Percentiles rank a stretch among this genome's conserved stretches.
Conservation (phyloP, 257 asterid genomes). For the Capsicum pubescens region DNA sequence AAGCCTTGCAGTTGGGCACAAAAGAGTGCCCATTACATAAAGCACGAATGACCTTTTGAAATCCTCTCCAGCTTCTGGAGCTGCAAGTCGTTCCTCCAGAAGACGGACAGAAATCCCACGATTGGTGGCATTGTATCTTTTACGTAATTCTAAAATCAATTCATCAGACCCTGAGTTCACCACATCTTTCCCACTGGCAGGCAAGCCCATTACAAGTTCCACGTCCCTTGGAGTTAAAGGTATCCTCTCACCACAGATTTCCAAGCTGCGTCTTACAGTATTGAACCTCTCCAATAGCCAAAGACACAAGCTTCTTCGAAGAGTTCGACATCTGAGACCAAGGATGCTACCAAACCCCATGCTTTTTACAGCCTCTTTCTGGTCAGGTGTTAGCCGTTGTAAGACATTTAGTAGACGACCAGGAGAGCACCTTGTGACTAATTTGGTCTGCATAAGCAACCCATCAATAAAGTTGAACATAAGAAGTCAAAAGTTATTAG, state of each 20-base stretch:
- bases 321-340: slow-evolving; percentile 91
- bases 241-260: slow-evolving; percentile 89
- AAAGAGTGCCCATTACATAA: slow-evolving; percentile 88
- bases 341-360: slow-evolving; percentile 99
- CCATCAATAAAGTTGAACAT: slow-evolving; percentile 16
- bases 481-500: neutral
- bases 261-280: slow-evolving; percentile 86
- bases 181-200: slow-evolving; percentile 92
- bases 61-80: slow-evolving; percentile 95
- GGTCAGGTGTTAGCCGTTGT: slow-evolving; percentile 83
- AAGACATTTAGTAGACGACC: slow-evolving; percentile 86
- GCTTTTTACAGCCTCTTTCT: slow-evolving; percentile 83
- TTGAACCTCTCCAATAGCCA: slow-evolving; percentile 92
- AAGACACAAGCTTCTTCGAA: slow-evolving; percentile 90
- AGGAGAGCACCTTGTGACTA: slow-evolving; percentile 98
- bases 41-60: slow-evolving; percentile 95
- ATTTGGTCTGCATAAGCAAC: slow-evolving; percentile 72
- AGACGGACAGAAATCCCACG: slow-evolving; percentile 93
- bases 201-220: slow-evolving; percentile 95
- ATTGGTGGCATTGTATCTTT: slow-evolving; percentile 87
- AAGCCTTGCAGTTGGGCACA: slow-evolving; percentile 96
- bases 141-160: slow-evolving; percentile 75
- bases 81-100: slow-evolving; percentile 85
- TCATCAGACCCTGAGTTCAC: slow-evolving; percentile 96
- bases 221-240: slow-evolving; percentile 92